Evolutionary conservation across 192 early-diverging fungal genomes (phyloP).

Genomic region (Rhizoclosmatium globosum): DNA sequence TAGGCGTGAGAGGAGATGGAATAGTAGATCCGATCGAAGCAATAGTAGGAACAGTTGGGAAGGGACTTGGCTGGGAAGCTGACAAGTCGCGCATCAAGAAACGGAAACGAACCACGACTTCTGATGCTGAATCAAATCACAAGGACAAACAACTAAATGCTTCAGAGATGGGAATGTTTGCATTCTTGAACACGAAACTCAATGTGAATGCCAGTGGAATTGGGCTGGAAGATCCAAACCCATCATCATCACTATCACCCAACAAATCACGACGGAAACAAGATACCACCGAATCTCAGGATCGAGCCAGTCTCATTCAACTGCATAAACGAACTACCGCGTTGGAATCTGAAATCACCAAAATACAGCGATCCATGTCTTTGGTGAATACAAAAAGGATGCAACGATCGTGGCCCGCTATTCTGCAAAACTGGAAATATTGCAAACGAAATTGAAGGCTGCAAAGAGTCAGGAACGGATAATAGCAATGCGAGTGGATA

Average conservation of each 20-base stretch:
- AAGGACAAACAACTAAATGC: background rate
- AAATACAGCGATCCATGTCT: background rate
- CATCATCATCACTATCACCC: background rate
- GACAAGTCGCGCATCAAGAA: too few relatives aligned
- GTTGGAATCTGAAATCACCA: background rate
- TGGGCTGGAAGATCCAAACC: background rate
- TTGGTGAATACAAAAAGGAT: too few relatives aligned
- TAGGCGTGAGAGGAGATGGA: constrained; percentile 86
- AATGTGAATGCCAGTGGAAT: background rate
- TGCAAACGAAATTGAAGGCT: too few relatives aligned
- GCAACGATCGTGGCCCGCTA: too few relatives aligned
- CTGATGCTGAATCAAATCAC: too few relatives aligned
- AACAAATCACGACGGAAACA: too few relatives aligned
- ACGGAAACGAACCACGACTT: background rate
- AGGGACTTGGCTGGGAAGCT: background rate
- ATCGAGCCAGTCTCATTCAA: background rate
- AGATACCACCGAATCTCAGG: background rate
- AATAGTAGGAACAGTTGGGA: constrained; percentile 69
- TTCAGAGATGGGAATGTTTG: background rate
- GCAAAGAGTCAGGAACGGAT: too few relatives aligned
- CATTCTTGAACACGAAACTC: background rate
- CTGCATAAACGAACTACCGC: background rate
- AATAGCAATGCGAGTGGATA: too few relatives aligned
- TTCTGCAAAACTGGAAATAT: too few relatives aligned
- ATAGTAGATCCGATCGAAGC: constrained; percentile 94